Conservation (phyloP, 805 yeast genomes). For the Blastobotrys peoriensis region DNA sequence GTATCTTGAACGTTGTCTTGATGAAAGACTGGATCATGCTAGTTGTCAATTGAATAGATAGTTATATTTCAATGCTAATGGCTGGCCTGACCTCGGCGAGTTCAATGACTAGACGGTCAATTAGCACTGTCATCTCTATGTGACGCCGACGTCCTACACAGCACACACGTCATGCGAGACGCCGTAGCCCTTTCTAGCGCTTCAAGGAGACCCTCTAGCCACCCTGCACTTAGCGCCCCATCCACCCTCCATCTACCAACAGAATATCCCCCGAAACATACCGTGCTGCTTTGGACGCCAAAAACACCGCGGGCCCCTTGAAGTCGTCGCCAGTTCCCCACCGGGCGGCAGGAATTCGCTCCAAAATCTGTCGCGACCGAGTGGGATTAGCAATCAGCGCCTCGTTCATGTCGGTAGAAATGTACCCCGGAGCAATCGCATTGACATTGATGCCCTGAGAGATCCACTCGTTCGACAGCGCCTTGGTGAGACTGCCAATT, state of each 20-base stretch:
- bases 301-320: constrained; percentile 39
- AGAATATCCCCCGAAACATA: constrained; percentile 48
- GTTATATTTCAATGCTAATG: no score
- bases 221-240: constrained; percentile 28
- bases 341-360: constrained; percentile 41
- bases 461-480: constrained; percentile 42
- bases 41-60: no score
- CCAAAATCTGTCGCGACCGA: constrained; percentile 27
- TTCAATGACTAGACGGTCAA: no score
- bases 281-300: constrained; percentile 46
- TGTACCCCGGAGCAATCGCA: constrained; percentile 46
- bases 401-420: constrained; percentile 42
- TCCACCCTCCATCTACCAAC: constrained; percentile 53
- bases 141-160: no score
- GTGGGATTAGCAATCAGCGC: constrained; percentile 26
- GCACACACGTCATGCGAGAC: no score
- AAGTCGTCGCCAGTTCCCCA: constrained; percentile 48
- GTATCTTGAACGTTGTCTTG: no score
- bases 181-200: no score
- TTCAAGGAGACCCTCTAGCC: no score
- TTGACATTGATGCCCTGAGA: constrained; percentile 41
- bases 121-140: no score
- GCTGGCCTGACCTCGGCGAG: no score
- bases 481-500: constrained; percentile 33
- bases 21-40: no score